Conservation (phyloP, 768 basidiomycete genomes). For the Leucosporidium scottii region DNA sequence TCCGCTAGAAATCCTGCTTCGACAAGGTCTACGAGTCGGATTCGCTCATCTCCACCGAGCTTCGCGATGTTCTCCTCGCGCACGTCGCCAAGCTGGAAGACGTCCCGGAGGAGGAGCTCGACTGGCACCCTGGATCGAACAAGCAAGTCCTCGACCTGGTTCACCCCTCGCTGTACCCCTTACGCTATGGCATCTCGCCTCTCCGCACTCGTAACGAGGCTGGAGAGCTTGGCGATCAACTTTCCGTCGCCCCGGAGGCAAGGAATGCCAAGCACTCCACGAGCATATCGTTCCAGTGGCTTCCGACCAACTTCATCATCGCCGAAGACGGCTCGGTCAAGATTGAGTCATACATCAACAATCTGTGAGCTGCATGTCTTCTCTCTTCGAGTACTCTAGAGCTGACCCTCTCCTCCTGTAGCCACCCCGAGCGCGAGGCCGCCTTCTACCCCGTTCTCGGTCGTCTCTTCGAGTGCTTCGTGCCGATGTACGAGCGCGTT, state of each 20-base stretch:
- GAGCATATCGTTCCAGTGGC: constrained; percentile 15
- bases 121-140: constrained; percentile 51
- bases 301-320: constrained; percentile 20
- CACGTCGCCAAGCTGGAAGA: constrained; percentile 40
- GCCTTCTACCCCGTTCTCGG: constrained; percentile 40
- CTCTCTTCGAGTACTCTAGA: too few relatives aligned
- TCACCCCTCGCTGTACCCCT: constrained; percentile 46
- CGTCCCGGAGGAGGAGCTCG: constrained; percentile 43
- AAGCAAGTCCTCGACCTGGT: constrained; percentile 48
- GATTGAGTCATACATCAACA: constrained; percentile 50
- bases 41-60: constrained; percentile 38
- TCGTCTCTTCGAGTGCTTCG: constrained; percentile 44
- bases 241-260: not conserved
- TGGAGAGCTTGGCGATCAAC: not conserved
- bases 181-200: constrained; percentile 41
- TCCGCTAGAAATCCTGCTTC: constrained; percentile 30
- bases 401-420: too few relatives aligned
- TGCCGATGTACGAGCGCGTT: constrained; percentile 50
- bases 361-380: constrained; percentile 40
- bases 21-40: constrained; percentile 41
- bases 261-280: not conserved
- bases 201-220: not conserved
- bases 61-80: constrained; percentile 24
- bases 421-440: constrained; percentile 39
- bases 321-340: not conserved